phyloP scores from a whole-genome alignment of 176 grass and related monocot species.

The Tillandsia fasciculata region DNA sequence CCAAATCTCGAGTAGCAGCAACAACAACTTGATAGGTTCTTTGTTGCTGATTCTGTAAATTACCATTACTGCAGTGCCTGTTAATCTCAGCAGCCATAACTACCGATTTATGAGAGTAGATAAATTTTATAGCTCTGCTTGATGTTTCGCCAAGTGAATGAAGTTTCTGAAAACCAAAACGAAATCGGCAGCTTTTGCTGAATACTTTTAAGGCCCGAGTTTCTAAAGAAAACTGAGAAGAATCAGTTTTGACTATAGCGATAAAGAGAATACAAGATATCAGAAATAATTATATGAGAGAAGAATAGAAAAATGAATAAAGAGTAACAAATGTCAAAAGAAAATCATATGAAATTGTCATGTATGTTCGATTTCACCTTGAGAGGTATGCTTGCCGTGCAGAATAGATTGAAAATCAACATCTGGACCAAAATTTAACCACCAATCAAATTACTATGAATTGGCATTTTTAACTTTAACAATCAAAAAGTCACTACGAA shows the following conservation, averaged over 20 bases:
- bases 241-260: background rate
- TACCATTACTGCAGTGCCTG: constrained; percentile 18
- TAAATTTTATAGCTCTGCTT: constrained; percentile 1
- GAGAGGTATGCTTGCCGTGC: constrained; percentile 22
- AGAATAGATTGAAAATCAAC: constrained; percentile 29
- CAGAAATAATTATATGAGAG: background rate
- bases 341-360: constrained; percentile 19
- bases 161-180: constrained; percentile 8
- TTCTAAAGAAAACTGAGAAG: constrained; percentile 15
- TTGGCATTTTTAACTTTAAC: constrained; percentile 7
- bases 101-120: constrained; percentile 1
- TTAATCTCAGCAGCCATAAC: constrained; percentile 16
- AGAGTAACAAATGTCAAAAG: constrained; percentile 6
- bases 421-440: constrained; percentile 31
- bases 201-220: constrained; percentile 15
- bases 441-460: constrained; percentile 6
- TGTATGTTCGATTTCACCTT: constrained; percentile 22
- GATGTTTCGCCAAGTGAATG: background rate
- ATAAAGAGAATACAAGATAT: constrained; percentile 6
- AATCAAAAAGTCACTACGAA: constrained; percentile 2
- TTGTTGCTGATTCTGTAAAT: constrained; percentile 17
- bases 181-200: background rate
- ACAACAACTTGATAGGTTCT: constrained; percentile 70
- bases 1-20: constrained; percentile 68
- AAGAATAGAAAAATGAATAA: background rate